phyloP scores from a whole-genome alignment of 306 rosid species.

The Luffa aegyptiaca region DNA sequence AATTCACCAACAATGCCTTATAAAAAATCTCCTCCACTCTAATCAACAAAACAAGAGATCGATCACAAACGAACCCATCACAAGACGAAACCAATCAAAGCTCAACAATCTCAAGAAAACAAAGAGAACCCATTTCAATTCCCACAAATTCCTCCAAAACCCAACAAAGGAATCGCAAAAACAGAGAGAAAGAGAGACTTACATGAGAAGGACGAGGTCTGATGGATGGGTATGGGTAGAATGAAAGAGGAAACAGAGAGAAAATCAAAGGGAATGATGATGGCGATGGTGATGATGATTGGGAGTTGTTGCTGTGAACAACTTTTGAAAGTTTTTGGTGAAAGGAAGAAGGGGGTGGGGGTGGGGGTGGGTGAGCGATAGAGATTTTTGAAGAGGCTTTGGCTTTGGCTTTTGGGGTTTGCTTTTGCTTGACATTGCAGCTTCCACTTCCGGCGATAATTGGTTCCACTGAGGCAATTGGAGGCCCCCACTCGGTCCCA shows the following conservation, averaged over 20 bases:
- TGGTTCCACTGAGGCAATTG: constrained; percentile 35
- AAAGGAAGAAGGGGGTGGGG: background rate
- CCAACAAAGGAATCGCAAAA: background rate
- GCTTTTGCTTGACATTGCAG: constrained; percentile 53
- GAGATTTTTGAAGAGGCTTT: constrained; percentile 13
- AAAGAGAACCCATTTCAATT: background rate
- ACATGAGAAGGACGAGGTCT: constrained; percentile 16
- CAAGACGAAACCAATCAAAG: background rate
- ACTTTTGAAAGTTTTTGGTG: constrained; percentile 6
- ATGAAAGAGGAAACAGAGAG: constrained; percentile 27
- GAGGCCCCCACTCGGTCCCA: constrained; percentile 39
- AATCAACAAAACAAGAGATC: background rate
- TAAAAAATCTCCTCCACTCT: background rate
- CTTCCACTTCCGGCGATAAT: constrained; percentile 38
- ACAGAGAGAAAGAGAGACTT: constrained; percentile 27
- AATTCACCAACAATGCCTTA: background rate
- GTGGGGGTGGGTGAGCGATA: constrained; percentile 33
- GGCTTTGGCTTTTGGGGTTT: background rate
- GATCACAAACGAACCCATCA: background rate
- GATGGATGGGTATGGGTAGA: constrained; percentile 24
- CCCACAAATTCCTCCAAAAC: background rate
- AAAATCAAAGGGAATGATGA: constrained; percentile 23
- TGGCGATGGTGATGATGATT: constrained; percentile 15
- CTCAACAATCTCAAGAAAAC: background rate
- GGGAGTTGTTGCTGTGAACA: constrained; percentile 22